Evolutionary conservation across 768 basidiomycete genomes (phyloP), one percentile per base, ranked within the genome.

Genomic region (Boletus vinaceobasis): DNA sequence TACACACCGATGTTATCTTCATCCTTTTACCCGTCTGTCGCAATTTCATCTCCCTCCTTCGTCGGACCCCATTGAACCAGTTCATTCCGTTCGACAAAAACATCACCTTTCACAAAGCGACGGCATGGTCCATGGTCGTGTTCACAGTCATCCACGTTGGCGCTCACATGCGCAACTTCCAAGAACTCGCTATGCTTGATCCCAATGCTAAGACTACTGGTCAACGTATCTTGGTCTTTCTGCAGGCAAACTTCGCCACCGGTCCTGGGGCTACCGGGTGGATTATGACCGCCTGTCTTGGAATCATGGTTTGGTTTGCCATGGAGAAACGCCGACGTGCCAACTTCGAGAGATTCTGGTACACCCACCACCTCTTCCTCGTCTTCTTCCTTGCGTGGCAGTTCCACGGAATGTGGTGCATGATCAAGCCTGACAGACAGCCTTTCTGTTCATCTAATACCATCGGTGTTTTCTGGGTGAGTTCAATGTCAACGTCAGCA

Each of bases 1-100:
- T 97, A 9, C 93, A 97, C 63, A 79, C 96, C 64, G 91, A 97
- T 72, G 86, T 93, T 56, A 84, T 91, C 59, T 91, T 96, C 77
- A 94, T 98, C 71, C 84, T 98, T 47, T 82, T 98, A 31, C 96
- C 95, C 27, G 83, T 98, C 68, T 98, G 95, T 80, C 85, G 95
- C 57, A 95, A 93, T 75, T 93, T 97, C 74, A 83, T 97, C 71
- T 95, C 93, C 23, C 62, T 95, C 43, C 79, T 96, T 45, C 88
- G 96, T 27, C 84, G 86, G 50, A 93, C 92, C 1, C 84, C 93
- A 3, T 76, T 98, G 55, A 91, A 90, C 74, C 79, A 83, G 59
- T 72, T 93, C 74, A 90, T 96, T 58, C 93, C 93, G 21, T 96
- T 98, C 67, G 94, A 96, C 78, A 89, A 93, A 77, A 93, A 88